phyloP scores from a whole-genome alignment of 1,284 basidiomycete species.

The Porodaedalea pini region DNA sequence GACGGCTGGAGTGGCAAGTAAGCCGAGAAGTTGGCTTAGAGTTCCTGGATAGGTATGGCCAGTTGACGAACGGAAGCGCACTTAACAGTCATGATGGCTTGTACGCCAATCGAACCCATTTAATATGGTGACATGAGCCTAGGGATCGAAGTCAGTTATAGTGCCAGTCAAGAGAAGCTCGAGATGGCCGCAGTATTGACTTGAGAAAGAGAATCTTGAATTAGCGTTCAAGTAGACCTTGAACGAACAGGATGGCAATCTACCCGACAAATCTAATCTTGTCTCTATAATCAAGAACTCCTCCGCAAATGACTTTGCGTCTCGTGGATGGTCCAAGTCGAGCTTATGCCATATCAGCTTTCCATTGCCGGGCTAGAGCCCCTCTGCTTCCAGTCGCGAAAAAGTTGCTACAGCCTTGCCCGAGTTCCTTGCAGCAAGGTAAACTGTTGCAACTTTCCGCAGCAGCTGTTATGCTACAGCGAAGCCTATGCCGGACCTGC shows the following conservation, averaged over 20 bases:
- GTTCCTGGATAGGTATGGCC: too few species aligned
- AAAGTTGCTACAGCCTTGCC: conserved; percentile 36
- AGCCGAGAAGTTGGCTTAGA: not conserved
- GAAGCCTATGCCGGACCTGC: conserved; percentile 14
- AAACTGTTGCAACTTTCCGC: conserved; percentile 36
- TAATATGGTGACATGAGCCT: conserved; percentile 10
- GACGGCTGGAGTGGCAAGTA: conserved; percentile 25
- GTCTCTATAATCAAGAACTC: conserved; percentile 27
- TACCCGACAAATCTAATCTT: conserved; percentile 27
- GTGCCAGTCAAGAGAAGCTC: conserved; percentile 12
- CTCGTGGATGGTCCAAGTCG: conserved; percentile 24
- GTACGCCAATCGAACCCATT: conserved; percentile 20
- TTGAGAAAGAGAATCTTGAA: conserved; percentile 4
- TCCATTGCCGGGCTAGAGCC: conserved; percentile 22
- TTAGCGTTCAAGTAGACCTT: not conserved
- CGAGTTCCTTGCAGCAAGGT: conserved; percentile 36
- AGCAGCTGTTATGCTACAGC: conserved; percentile 27
- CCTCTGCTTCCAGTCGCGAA: conserved; percentile 25
- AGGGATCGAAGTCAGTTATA: not conserved
- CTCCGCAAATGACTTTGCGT: conserved; percentile 25
- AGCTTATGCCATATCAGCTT: conserved; percentile 23
- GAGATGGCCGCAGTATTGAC: conserved; percentile 29
- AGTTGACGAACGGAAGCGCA: too few species aligned
- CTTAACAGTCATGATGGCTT: conserved; percentile 29
- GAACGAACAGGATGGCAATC: not conserved